phyloP scores from a whole-genome alignment of 495 filamentous ascomycete genomes.

The Neurospora cerealis region DNA sequence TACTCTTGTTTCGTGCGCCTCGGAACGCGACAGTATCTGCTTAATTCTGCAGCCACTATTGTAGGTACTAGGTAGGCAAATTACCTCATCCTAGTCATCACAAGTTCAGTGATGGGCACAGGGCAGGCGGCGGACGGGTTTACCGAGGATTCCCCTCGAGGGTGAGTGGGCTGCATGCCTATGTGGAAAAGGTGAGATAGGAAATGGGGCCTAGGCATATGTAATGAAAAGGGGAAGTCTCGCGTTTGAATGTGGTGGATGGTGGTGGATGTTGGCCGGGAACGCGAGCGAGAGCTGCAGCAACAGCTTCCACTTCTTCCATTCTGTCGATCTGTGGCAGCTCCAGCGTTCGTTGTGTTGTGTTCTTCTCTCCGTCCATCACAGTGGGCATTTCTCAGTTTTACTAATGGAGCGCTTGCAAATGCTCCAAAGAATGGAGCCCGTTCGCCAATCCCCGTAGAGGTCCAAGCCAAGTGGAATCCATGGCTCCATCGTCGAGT shows the following conservation, averaged over 20 bases:
- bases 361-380: background rate
- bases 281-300: background rate
- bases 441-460: background rate
- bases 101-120: background rate
- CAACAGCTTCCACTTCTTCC: background rate
- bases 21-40: slow-evolving; percentile 14
- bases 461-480: background rate
- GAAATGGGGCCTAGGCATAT: background rate
- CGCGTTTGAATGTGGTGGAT: background rate
- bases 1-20: slow-evolving; percentile 15
- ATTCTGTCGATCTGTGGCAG: background rate
- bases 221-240: background rate
- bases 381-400: background rate
- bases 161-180: background rate
- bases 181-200: background rate
- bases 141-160: background rate
- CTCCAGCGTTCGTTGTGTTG: background rate
- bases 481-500: background rate
- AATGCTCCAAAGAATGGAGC: background rate
- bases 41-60: background rate
- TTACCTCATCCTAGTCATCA: background rate
- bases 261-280: background rate
- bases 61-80: background rate
- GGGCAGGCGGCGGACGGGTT: background rate
- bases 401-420: background rate